Conservation (phyloP, 2,329 filamentous ascomycete genomes). For the Trichoderma sp. region DNA sequence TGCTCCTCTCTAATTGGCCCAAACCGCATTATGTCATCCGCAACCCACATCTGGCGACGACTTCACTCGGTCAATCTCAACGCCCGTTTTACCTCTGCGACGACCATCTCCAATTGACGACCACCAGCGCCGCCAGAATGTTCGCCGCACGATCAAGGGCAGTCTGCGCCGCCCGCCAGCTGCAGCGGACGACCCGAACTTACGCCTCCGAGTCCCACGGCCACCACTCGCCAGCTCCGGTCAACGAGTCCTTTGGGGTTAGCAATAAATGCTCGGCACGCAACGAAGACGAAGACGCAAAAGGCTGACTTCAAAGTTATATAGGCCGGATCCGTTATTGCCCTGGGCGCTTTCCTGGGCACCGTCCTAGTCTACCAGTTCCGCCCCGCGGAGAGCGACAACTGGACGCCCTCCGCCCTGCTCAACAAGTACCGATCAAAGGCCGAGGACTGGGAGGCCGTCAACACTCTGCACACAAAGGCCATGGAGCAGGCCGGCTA, state of each 20-base stretch:
- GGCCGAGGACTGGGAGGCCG: conserved; percentile 50
- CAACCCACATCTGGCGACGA: conserved; percentile 19
- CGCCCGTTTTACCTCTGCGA: conserved; percentile 18
- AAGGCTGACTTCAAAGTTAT: conserved; percentile 9
- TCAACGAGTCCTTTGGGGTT: conserved; percentile 58
- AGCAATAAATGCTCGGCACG: conserved; percentile 28
- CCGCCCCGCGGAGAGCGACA: conserved; percentile 51
- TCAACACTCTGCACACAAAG: conserved; percentile 53
- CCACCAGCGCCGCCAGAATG: conserved; percentile 35
- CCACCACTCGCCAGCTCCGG: conserved; percentile 46
- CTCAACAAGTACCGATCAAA: conserved; percentile 48
- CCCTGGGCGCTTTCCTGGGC: conserved; percentile 45
- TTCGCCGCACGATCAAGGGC: conserved; percentile 47
- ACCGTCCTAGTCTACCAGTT: conserved; percentile 48
- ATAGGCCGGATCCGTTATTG: conserved; percentile 50
- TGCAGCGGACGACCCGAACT: conserved; percentile 43
- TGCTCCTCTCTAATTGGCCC: conserved; percentile 10
- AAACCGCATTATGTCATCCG: conserved; percentile 15
- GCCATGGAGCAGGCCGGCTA: conserved; percentile 55
- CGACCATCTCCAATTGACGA: conserved; percentile 35
- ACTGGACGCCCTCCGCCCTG: conserved; percentile 41
- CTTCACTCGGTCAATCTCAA: conserved; percentile 26
- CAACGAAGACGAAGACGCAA: not conserved
- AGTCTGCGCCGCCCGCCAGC: conserved; percentile 38
- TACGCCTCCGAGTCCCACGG: conserved; percentile 56